These are phyloP conservation scores for Apiospora kogelbergensis DNA, from an alignment of 2,329 filamentous ascomycete species.

Conservation along the genomic window DNA sequence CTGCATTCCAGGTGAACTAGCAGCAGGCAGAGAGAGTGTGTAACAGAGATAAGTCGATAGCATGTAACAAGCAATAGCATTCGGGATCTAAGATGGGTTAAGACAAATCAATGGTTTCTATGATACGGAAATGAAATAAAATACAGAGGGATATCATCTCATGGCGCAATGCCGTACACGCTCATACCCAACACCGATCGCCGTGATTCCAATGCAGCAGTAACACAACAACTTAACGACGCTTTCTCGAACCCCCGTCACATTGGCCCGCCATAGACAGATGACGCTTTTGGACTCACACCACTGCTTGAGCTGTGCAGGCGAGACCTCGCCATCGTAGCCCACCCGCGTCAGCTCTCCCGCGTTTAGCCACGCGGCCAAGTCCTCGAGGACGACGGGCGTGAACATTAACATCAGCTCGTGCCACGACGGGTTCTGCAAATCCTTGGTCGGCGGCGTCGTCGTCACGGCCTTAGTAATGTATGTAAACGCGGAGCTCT, in stretches of 20 bases:
- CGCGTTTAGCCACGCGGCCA: conserved; percentile 79
- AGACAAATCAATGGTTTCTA: too few relatives aligned
- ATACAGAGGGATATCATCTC: conserved; percentile 3
- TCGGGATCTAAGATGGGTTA: not conserved
- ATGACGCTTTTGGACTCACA: conserved; percentile 86
- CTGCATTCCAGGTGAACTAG: not conserved
- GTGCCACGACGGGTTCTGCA: conserved; percentile 68
- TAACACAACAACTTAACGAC: conserved; percentile 31
- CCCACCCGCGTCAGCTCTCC: conserved; percentile 63
- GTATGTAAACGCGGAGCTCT: conserved; percentile 46
- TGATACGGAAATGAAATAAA: not conserved
- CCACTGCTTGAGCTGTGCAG: conserved; percentile 78
- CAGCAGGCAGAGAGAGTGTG: too few relatives aligned
- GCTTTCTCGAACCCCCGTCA: conserved; percentile 52
- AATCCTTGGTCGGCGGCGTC: conserved; percentile 49
- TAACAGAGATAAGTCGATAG: too few relatives aligned
- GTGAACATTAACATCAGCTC: conserved; percentile 95
- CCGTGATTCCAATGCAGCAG: not conserved
- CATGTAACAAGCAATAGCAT: too few relatives aligned
- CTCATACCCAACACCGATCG: not conserved
- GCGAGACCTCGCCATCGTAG: conserved; percentile 64
- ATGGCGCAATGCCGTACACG: not conserved
- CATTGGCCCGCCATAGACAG: conserved; percentile 69
- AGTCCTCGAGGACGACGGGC: conserved; percentile 82
- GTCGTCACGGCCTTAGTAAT: conserved; percentile 57